These are phyloP conservation scores for Quercus ilex DNA, from an alignment of 306 rosid genomes.

Conservation along the genomic window DNA sequence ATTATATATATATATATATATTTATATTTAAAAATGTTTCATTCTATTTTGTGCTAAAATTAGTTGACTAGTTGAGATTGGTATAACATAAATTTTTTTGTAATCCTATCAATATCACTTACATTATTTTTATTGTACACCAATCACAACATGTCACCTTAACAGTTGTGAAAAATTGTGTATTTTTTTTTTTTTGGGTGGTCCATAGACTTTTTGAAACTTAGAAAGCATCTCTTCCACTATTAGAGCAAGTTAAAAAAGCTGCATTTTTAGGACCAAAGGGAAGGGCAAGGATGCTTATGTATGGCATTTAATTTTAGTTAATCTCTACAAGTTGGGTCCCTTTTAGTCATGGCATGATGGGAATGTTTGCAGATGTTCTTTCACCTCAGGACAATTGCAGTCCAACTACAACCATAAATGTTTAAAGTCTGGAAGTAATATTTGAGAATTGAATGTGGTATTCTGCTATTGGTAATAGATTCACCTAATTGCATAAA, in stretches of 20 bases:
- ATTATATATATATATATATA: no score
- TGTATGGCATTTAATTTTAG: background rate
- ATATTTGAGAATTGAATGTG: background rate
- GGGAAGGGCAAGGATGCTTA: background rate
- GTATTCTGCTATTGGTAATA: background rate
- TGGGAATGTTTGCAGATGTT: background rate
- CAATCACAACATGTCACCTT: no score
- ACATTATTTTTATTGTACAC: no score
- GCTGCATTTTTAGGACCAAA: background rate
- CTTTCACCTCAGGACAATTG: slow-evolving; percentile 16
- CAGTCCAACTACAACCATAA: background rate
- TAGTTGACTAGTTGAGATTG: no score
- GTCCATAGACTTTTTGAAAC: no score
- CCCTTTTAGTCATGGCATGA: background rate
- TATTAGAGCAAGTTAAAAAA: background rate
- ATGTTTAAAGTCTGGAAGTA: background rate
- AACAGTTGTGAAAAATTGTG: no score
- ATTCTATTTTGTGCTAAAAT: no score
- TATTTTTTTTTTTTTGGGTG: no score
- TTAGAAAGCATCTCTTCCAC: background rate
- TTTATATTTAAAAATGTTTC: no score
- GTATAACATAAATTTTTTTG: no score
- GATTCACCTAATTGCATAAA: slow-evolving; percentile 81
- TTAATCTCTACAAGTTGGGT: background rate
- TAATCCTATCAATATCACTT: no score